phyloP scores from a whole-genome alignment of 2,329 filamentous ascomycete species.

The Claviceps sp. region DNA sequence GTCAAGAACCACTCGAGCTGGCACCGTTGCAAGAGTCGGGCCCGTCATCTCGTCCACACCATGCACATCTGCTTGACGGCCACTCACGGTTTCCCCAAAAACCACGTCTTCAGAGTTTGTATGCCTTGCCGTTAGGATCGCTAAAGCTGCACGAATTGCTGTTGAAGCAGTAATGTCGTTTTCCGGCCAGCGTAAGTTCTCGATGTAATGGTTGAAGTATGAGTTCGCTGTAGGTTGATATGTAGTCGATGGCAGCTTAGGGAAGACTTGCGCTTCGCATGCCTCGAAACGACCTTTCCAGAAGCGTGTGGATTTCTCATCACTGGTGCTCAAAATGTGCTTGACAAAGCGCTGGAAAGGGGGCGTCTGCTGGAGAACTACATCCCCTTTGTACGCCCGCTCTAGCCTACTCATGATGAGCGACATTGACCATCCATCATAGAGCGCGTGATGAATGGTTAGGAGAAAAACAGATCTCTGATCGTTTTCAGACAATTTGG shows the following conservation, averaged over 20 bases:
- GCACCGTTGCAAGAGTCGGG: constrained; percentile 16
- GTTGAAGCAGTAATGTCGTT: constrained; percentile 10
- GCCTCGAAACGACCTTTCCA: constrained; percentile 18
- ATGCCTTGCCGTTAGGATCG: constrained; percentile 23
- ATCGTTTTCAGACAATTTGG: not conserved
- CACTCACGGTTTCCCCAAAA: constrained; percentile 15
- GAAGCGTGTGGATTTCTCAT: constrained; percentile 22
- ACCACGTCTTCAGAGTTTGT: constrained; percentile 19
- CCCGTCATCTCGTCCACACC: constrained; percentile 15
- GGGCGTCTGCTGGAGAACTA: constrained; percentile 12
- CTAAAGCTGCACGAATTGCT: constrained; percentile 14
- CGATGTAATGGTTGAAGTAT: not conserved
- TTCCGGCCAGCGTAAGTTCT: constrained; percentile 4
- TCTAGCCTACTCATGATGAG: constrained; percentile 27
- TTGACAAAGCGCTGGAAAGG: constrained; percentile 28
- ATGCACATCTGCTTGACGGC: constrained; percentile 13
- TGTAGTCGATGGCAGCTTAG: not conserved
- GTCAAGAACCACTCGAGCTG: constrained; percentile 8
- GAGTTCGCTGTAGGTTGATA: constrained; percentile 1
- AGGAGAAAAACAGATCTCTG: constrained; percentile 12
- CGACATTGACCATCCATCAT: constrained; percentile 37
- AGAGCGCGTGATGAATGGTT: constrained; percentile 35
- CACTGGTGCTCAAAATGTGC: constrained; percentile 22
- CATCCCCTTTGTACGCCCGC: constrained; percentile 18
- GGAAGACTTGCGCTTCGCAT: not conserved